phyloP scores from a whole-genome alignment of 2,329 filamentous ascomycete species.

The Clonostachys chloroleuca region DNA sequence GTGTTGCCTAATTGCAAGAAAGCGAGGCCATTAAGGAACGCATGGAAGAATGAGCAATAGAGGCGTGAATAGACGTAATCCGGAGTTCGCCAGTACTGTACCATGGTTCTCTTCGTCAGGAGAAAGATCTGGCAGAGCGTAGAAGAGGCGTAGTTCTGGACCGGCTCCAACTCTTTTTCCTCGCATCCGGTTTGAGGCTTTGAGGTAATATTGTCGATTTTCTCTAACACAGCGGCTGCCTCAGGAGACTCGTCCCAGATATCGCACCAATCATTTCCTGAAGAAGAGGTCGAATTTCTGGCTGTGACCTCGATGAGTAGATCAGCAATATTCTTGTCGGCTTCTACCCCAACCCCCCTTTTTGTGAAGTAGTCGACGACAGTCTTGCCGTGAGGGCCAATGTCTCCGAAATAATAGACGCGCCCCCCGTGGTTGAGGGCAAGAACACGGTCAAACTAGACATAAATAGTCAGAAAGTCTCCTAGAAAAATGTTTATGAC shows the following conservation, averaged over 20 bases:
- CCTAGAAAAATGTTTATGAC: slow-evolving; percentile 18
- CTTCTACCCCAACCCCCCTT: slow-evolving; percentile 56
- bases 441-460: slow-evolving; percentile 54
- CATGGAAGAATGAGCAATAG: slow-evolving; percentile 46
- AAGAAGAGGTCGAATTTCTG: slow-evolving; percentile 19
- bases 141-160: slow-evolving; percentile 18
- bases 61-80: slow-evolving; percentile 59
- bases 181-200: slow-evolving; percentile 39
- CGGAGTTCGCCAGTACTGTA: slow-evolving; percentile 34
- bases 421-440: slow-evolving; percentile 54
- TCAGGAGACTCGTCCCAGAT: slow-evolving; percentile 59
- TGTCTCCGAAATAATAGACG: slow-evolving; percentile 59
- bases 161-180: slow-evolving; percentile 10
- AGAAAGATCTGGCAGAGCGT: slow-evolving; percentile 22
- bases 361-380: slow-evolving; percentile 60
- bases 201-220: slow-evolving; percentile 44
- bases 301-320: slow-evolving; percentile 59
- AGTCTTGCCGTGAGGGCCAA: slow-evolving; percentile 53
- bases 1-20: slow-evolving; percentile 63
- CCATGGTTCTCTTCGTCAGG: slow-evolving; percentile 26
- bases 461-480: slow-evolving; percentile 39
- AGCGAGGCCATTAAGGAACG: slow-evolving; percentile 72
- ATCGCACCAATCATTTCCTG: slow-evolving; percentile 57
- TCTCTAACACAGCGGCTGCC: slow-evolving; percentile 47
- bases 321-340: slow-evolving; percentile 68